These are phyloP conservation scores for Populus deltoides DNA, from an alignment of 345 rosid genomes.

Conservation along the genomic window DNA sequence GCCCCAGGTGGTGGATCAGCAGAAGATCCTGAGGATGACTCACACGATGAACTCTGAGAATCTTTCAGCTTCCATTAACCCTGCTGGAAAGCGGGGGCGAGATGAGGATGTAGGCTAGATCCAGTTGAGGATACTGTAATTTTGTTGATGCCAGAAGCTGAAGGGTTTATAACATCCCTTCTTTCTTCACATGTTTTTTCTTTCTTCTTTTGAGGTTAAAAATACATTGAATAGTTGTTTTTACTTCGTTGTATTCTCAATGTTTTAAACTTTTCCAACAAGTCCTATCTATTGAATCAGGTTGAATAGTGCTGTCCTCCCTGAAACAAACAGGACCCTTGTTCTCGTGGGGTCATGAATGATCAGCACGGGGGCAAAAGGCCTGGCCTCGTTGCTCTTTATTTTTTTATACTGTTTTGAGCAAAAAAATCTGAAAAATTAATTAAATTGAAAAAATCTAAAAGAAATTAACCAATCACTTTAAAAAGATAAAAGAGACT, in stretches of 20 bases:
- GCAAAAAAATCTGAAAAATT: too few species aligned
- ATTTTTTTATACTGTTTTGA: too few species aligned
- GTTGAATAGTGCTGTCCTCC: neutral
- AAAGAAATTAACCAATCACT: too few species aligned
- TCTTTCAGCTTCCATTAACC: neutral
- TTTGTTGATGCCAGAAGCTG: constrained; percentile 24
- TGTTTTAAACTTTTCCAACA: neutral
- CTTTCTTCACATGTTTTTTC: constrained; percentile 22
- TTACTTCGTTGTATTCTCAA: constrained; percentile 1
- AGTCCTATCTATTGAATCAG: neutral
- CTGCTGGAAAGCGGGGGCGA: constrained; percentile 2
- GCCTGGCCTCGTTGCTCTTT: too few species aligned
- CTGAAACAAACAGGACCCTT: neutral
- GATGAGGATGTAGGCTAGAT: constrained; percentile 16
- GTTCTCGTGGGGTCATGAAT: neutral
- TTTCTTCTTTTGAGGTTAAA: constrained; percentile 15
- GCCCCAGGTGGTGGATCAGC: constrained; percentile 57
- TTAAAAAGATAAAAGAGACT: too few species aligned
- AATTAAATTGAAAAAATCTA: too few species aligned
- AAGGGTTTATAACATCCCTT: constrained; percentile 13
- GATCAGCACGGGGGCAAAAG: too few species aligned
- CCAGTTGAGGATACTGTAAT: constrained; percentile 27
- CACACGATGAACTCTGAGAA: constrained; percentile 60
- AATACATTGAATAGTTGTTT: constrained; percentile 15
- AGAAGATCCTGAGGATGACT: constrained; percentile 42